Percentiles rank a stretch among this genome's conserved stretches.
phyloP scores from a whole-genome alignment of 805 yeast species.

The Saturnispora kantuleensis region DNA sequence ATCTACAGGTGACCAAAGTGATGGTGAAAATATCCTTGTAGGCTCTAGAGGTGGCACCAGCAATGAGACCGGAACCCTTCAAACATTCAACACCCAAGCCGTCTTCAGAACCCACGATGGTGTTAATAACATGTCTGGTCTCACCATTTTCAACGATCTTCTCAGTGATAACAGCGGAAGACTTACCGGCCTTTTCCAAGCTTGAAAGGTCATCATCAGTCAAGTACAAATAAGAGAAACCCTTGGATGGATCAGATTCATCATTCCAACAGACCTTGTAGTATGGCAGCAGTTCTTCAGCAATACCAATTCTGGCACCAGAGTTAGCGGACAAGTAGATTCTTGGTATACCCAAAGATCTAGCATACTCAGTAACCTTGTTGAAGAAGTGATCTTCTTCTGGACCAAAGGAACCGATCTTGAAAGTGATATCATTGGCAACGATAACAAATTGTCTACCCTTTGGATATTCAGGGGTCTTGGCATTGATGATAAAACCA shows the following conservation, averaged over 20 bases:
- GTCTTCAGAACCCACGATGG: constrained; percentile 88
- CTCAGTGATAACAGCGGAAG: constrained; percentile 61
- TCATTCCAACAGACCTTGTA: constrained; percentile 92
- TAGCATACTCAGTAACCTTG: constrained; percentile 85
- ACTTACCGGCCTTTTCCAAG: constrained; percentile 50
- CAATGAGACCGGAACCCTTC: constrained; percentile 96
- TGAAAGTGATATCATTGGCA: constrained; percentile 95
- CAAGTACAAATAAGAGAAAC: constrained; percentile 83
- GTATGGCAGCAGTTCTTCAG: constrained; percentile 86
- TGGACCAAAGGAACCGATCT: constrained; percentile 98
- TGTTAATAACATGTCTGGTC: constrained; percentile 67
- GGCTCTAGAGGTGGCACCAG: constrained; percentile 97
- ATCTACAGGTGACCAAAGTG: constrained; percentile 98
- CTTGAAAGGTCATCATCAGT: constrained; percentile 52
- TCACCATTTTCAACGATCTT: constrained; percentile 77
- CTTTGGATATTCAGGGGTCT: constrained; percentile 94
- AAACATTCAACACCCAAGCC: constrained; percentile 98
- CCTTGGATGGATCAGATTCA: constrained; percentile 63
- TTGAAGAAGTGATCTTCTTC: constrained; percentile 87
- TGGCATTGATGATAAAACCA: constrained; percentile 81
- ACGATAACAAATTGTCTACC: constrained; percentile 91
- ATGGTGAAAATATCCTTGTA: constrained; percentile 95
- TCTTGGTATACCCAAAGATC: constrained; percentile 88
- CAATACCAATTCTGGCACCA: constrained; percentile 98
- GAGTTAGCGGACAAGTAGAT: constrained; percentile 95